Conservation (phyloP, 352 stramenopile species). For the Phytophthora cactorum region DNA sequence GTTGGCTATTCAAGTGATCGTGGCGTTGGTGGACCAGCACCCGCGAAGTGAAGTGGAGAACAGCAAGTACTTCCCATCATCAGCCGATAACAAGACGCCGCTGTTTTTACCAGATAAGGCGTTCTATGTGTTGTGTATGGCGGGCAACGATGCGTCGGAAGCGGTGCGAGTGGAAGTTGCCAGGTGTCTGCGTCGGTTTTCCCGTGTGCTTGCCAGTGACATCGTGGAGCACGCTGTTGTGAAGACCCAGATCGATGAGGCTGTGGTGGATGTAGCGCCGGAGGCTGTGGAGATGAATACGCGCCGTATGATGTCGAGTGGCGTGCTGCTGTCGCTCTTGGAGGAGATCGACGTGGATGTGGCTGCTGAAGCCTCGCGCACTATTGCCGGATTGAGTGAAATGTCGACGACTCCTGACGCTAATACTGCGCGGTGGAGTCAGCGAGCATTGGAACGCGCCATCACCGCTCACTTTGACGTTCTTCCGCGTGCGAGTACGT, state of each 20-base stretch:
- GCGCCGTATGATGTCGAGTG: conserved; percentile 68
- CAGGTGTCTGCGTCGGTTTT: conserved; percentile 40
- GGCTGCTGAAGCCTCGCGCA: conserved; percentile 52
- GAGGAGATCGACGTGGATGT: conserved; percentile 58
- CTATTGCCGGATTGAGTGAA: conserved; percentile 47
- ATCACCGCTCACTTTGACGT: conserved; percentile 65
- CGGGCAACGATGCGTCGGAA: conserved; percentile 37
- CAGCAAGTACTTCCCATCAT: conserved; percentile 36
- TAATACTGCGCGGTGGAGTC: conserved; percentile 33
- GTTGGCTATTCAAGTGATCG: conserved; percentile 43
- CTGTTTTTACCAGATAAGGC: conserved; percentile 44
- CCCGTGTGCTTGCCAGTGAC: conserved; percentile 20
- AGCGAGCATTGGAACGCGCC: conserved; percentile 44
- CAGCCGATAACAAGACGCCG: background rate
- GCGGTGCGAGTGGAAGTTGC: conserved; percentile 51
- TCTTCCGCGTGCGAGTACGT: conserved; percentile 25
- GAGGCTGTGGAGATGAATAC: conserved; percentile 47
- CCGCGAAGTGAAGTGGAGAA: conserved; percentile 28
- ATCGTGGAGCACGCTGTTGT: conserved; percentile 51
- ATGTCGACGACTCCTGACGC: conserved; percentile 11
- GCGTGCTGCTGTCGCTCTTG: conserved; percentile 61
- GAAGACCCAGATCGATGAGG: conserved; percentile 64
- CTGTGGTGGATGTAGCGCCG: conserved; percentile 44
- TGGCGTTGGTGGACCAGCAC: conserved; percentile 33
- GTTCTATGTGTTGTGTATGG: conserved; percentile 58